These are phyloP conservation scores for Ensete glaucum DNA, from an alignment of 176 grass and related monocot species.

Conservation along the genomic window DNA sequence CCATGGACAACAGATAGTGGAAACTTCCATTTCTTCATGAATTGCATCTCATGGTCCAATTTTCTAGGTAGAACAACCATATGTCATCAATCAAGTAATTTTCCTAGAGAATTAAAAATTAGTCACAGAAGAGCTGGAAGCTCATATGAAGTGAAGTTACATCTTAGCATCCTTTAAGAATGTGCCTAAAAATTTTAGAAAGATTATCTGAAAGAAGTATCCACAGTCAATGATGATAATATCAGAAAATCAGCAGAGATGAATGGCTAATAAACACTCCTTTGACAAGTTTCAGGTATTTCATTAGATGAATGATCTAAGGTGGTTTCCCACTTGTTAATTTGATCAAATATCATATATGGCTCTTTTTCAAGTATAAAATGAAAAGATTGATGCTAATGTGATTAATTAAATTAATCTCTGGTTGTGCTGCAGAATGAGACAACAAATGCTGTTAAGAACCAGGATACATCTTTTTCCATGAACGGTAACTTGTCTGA, in stretches of 20 bases:
- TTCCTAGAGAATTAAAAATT: slow-evolving; percentile 20
- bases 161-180: slow-evolving; percentile 44
- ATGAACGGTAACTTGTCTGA: background rate
- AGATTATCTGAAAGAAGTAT: slow-evolving; percentile 31
- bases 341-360: slow-evolving; percentile 8
- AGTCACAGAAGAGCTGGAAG: slow-evolving; percentile 24
- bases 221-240: slow-evolving; percentile 18
- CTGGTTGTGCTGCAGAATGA: slow-evolving; percentile 7
- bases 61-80: slow-evolving; percentile 23
- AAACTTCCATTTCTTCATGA: background rate
- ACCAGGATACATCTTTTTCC: background rate
- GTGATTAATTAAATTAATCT: background rate
- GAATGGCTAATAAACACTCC: slow-evolving; percentile 7
- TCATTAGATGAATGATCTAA: background rate
- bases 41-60: background rate
- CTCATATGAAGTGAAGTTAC: slow-evolving; percentile 27
- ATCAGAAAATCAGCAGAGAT: background rate
- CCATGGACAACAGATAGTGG: too few species aligned
- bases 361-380: background rate
- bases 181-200: slow-evolving; percentile 34
- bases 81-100: slow-evolving; percentile 6
- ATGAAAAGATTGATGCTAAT: background rate
- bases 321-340: background rate
- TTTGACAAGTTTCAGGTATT: slow-evolving; percentile 32
- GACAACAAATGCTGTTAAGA: background rate